Evolutionary conservation across 2,329 filamentous ascomycete genomes (phyloP).

Genomic region (Didymella lethalis): DNA sequence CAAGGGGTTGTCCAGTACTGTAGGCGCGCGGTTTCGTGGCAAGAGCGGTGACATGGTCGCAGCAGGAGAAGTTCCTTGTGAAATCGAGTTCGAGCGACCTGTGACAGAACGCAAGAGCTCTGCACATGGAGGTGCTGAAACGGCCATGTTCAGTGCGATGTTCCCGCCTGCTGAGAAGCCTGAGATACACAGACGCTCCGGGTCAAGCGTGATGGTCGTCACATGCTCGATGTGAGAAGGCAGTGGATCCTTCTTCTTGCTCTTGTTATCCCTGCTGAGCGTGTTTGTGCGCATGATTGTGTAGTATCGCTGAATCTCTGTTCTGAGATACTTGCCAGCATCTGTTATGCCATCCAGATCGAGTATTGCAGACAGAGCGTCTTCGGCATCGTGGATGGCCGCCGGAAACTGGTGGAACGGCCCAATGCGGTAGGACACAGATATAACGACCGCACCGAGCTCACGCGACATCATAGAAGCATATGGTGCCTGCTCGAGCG

Average conservation of each 20-base stretch:
- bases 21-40: conserved; percentile 39
- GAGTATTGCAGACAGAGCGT: conserved; percentile 55
- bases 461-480: conserved; percentile 56
- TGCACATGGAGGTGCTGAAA: conserved; percentile 46
- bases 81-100: conserved; percentile 13
- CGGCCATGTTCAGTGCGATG: conserved; percentile 56
- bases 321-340: conserved; percentile 44
- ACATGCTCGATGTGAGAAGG: conserved; percentile 29
- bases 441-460: conserved; percentile 54
- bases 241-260: conserved; percentile 27
- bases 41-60: conserved; percentile 40
- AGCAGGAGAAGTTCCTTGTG: conserved; percentile 18
- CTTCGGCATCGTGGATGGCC: conserved; percentile 58
- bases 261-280: conserved; percentile 21
- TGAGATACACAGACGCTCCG: conserved; percentile 52
- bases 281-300: conserved; percentile 35
- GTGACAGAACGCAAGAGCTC: conserved; percentile 26
- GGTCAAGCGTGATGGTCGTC: conserved; percentile 48
- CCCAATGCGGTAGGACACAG: conserved; percentile 59
- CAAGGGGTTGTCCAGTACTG: conserved; percentile 42
- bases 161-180: conserved; percentile 59
- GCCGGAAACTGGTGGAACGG: conserved; percentile 58
- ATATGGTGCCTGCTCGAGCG: conserved; percentile 57
- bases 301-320: conserved; percentile 47
- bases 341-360: conserved; percentile 45